Conservation (phyloP, 164 flowering plant species). For the Piper betle region DNA sequence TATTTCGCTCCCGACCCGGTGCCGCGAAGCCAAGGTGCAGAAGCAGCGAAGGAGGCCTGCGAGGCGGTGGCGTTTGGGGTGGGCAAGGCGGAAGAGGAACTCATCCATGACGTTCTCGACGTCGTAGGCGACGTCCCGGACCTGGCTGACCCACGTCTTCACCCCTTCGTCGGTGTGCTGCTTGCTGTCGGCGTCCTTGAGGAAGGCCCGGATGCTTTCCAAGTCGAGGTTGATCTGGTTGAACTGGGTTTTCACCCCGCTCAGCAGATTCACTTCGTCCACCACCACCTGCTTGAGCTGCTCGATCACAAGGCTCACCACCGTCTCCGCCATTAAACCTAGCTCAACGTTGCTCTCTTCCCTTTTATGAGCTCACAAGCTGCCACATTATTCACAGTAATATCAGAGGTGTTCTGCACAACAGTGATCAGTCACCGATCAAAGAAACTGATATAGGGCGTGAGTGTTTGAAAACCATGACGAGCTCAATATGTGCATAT, state of each 20-base stretch:
- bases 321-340: neutral
- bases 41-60: slow-evolving; percentile 8
- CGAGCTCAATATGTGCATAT: too few relatives aligned
- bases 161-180: neutral
- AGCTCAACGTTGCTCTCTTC: too few relatives aligned
- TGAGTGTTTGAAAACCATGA: too few relatives aligned
- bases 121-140: slow-evolving; percentile 1
- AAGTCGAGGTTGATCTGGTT: neutral
- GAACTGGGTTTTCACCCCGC: neutral
- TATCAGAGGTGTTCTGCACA: too few relatives aligned
- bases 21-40: slow-evolving; percentile 7
- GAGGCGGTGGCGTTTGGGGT: neutral
- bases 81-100: neutral
- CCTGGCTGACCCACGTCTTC: slow-evolving; percentile 2
- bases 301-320: neutral
- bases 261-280: neutral
- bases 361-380: too few relatives aligned
- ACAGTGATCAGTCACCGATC: too few relatives aligned
- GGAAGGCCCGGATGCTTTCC: neutral
- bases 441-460: too few relatives aligned
- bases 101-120: slow-evolving; percentile 4
- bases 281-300: neutral
- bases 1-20: slow-evolving; percentile 19
- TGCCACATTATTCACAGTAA: too few relatives aligned
- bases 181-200: slow-evolving; percentile 1